Evolutionary conservation across 106 monocot genomes (phyloP).

Genomic region (Alisma plantagoaquatica): DNA sequence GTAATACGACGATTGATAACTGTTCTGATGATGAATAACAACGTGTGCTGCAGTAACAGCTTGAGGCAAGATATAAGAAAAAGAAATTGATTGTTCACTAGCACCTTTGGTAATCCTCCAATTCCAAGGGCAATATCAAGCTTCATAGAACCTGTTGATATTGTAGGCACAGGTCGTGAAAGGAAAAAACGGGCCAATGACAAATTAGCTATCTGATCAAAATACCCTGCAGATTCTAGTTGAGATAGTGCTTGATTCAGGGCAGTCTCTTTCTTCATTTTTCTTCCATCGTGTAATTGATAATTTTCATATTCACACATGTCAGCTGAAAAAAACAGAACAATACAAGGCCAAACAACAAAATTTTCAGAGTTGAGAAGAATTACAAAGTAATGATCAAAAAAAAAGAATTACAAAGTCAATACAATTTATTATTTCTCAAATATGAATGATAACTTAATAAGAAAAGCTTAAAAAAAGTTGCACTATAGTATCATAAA

Average conservation of each 20-base stretch:
- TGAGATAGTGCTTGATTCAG: slow-evolving; percentile 61
- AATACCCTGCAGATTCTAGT: slow-evolving; percentile 58
- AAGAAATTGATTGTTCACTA: neutral
- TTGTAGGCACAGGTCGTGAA: slow-evolving; percentile 29
- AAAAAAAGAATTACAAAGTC: too few relatives aligned
- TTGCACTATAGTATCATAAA: too few relatives aligned
- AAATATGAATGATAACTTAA: too few relatives aligned
- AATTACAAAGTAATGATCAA: too few relatives aligned
- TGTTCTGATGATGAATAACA: neutral
- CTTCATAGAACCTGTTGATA: slow-evolving; percentile 70
- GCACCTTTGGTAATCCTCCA: slow-evolving; percentile 82
- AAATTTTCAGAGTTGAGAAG: too few relatives aligned
- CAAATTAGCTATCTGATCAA: slow-evolving; percentile 65
- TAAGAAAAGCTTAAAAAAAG: too few relatives aligned
- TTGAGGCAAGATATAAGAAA: neutral
- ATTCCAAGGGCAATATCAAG: slow-evolving; percentile 82
- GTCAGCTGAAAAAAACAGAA: too few relatives aligned
- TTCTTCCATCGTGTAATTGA: slow-evolving; percentile 25
- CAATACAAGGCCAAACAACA: too few relatives aligned
- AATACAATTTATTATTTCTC: too few relatives aligned
- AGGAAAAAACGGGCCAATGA: slow-evolving; percentile 42
- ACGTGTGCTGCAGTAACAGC: neutral
- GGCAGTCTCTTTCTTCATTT: slow-evolving; percentile 30
- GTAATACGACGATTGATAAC: neutral
- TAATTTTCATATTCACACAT: slow-evolving; percentile 55